Base-by-base conservation (phyloP, 768 basidiomycete species). In the Hericium coralloides region DNA sequence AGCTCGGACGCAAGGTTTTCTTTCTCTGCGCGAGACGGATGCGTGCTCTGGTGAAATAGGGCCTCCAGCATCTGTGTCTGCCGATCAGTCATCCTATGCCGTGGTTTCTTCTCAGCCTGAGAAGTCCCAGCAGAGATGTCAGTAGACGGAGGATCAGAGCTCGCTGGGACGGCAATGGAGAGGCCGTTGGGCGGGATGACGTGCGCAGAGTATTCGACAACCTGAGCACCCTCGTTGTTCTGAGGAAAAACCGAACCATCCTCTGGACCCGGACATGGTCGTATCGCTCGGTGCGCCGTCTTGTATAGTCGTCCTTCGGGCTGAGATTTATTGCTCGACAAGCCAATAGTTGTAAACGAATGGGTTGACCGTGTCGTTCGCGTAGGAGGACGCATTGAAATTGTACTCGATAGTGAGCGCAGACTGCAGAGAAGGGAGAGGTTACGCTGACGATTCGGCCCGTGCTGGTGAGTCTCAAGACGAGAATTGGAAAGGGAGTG, bases 11-110 rank as follows among this genome's bases (percentile, higher is more conserved):
- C 73, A 41, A 78, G 71, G 4, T 59, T 58, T 15, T 68, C 70
- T 37, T 76, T 75, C 58, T 77, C 73, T n/a, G 68, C 69, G 57
- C 74, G 70, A 12, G 74, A 68, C 7, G 76, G 76, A 52, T 77
- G 76, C 1, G 73, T 68, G 10, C 68, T 71, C 1, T 58, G 47
- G 18, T 71, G 64, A 56, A 75, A 77, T 8, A 73, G 31, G 1
- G 65, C 59, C 4, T 73, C 65, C 41, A 78, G 72, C 47, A 64
- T 67, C 38, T 66, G 53, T 10, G 73, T 64, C 54, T 77, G 75
- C 4, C 69, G 64, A 22, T 66, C 65, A 4, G 76, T 69, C 66
- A 77, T 62, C 51, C 73, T 74, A 55, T 72, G 72, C 36, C 75
- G 70, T 7, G 65, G 57, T n/a, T 68, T 72, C 61, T 66, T 63